Base-by-base conservation (phyloP, 805 yeast genomes). In the Teunomyces pallodes region DNA sequence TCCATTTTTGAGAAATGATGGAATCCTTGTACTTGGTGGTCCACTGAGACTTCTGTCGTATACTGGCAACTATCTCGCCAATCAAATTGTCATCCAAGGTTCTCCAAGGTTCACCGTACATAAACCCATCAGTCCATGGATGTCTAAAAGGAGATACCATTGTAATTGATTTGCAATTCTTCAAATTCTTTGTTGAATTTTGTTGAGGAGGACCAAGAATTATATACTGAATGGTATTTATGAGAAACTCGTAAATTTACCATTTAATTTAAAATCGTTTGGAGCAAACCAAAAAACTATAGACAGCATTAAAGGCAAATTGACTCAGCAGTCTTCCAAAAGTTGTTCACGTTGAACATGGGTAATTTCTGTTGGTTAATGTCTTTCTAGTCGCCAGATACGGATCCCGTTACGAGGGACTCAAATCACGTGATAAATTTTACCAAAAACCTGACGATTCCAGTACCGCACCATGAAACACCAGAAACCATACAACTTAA, bases 21-120 rank as follows among this genome's bases (percentile, higher is more conserved):
- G 52, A 48, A 42, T 65, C 51, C 29, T 57, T 52, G 31, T 47
- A 54, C 45, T 66, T 65, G 1, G 40, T n/a, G 50, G 56, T 48
- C 72, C 72, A 67, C 7, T 61, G 52, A 8, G 61, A 63, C 48
- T 64, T 66, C 24, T 26, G 38, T 6, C 69, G 55, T 17, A 65
- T 59, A 20, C 38, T 29, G 33, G 47, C 17, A 26, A 55, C 49
- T n/a, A 56, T 36, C 2, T 54, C 53, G 30, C 56, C 47, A 7
- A 58, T 53, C 12, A 47, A 41, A 51, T 53, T 45, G 36, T 59
- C 64, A 41, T 56, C 57, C 26, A 31, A 12, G 10, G 35, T 31
- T 31, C 13, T 31, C 7, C 6, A 9, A n/a, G 16, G 35, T n/a
- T 31, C 16, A n/a, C 35, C 16, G 6, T n/a, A 31, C 35, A 6